phyloP scores from a whole-genome alignment of 169 alveolate species.

The Plasmodium reichenowi region DNA sequence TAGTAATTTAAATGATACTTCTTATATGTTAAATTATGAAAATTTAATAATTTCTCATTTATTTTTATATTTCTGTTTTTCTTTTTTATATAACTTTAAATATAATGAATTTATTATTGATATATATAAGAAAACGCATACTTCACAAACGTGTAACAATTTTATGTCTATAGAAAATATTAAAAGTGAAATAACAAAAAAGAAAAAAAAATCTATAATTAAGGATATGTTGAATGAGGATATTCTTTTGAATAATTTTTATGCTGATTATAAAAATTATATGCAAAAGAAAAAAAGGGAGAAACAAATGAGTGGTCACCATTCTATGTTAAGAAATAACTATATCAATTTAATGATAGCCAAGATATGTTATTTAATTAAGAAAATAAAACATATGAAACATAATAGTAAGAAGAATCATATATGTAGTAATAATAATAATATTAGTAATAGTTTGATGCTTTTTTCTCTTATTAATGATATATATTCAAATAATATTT shows the following conservation, averaged over 20 bases:
- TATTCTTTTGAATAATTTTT: conserved; percentile 37
- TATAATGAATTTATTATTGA: conserved; percentile 71
- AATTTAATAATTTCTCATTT: conserved; percentile 29
- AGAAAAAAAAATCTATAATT: conserved; percentile 12
- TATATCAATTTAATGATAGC: conserved; percentile 20
- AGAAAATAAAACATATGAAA: conserved; percentile 26
- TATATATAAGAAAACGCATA: conserved; percentile 20
- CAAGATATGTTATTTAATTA: conserved; percentile 20
- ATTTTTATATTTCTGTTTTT: conserved; percentile 50
- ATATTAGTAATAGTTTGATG: neutral
- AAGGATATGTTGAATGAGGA: conserved; percentile 15
- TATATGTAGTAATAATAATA: neutral
- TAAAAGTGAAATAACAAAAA: neutral
- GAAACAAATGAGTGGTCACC: conserved; percentile 5
- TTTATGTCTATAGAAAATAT: neutral
- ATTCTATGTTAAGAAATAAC: neutral
- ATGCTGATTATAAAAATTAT: conserved; percentile 55
- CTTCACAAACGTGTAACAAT: conserved; percentile 9
- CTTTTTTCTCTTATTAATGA: conserved; percentile 1
- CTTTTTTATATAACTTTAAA: conserved; percentile 39
- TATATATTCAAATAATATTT: conserved; percentile 25
- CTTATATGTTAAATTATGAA: conserved; percentile 15
- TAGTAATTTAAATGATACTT: conserved; percentile 20
- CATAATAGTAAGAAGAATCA: neutral
- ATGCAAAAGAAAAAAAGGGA: conserved; percentile 18